Percentiles rank a stretch among this genome's conserved stretches.
Evolutionary conservation across 345 rosid genomes (phyloP).

Genomic region (Capsella bursapastoris): DNA sequence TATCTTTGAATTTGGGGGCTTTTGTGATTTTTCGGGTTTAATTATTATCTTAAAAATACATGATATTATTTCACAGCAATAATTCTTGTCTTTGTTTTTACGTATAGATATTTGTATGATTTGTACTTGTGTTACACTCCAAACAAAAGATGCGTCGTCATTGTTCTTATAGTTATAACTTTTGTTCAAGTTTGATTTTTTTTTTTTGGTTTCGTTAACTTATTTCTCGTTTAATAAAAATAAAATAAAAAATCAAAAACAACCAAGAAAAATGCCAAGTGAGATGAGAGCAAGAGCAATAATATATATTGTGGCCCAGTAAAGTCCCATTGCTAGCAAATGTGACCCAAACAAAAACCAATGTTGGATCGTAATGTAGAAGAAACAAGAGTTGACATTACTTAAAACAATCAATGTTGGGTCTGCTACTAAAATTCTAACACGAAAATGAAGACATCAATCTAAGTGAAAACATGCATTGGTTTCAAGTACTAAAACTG

Average conservation of each 20-base stretch:
- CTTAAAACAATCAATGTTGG: not conserved
- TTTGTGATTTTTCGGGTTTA: constrained; percentile 37
- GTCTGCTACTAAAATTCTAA: not conserved
- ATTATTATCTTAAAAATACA: constrained; percentile 32
- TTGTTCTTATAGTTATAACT: not conserved
- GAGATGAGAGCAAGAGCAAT: not conserved
- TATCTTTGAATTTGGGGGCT: constrained; percentile 29
- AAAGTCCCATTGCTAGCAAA: constrained; percentile 6
- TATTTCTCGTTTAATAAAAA: not conserved
- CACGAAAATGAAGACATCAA: not conserved
- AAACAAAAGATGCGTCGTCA: constrained; percentile 23
- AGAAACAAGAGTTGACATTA: too few relatives aligned
- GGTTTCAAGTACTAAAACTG: not conserved
- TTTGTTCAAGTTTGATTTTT: not conserved
- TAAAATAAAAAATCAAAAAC: not conserved
- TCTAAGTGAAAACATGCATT: not conserved
- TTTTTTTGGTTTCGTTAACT: not conserved
- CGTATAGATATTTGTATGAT: constrained; percentile 37
- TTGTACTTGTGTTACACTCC: constrained; percentile 38
- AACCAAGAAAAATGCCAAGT: not conserved
- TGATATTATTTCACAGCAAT: constrained; percentile 34
- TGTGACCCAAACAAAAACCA: not conserved
- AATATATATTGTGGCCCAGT: not conserved
- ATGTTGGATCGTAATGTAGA: not conserved
- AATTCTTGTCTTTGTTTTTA: constrained; percentile 40